Evolutionary conservation across 1,139 yeast species (phyloP).

Genomic region (Suhomyces maxii): DNA sequence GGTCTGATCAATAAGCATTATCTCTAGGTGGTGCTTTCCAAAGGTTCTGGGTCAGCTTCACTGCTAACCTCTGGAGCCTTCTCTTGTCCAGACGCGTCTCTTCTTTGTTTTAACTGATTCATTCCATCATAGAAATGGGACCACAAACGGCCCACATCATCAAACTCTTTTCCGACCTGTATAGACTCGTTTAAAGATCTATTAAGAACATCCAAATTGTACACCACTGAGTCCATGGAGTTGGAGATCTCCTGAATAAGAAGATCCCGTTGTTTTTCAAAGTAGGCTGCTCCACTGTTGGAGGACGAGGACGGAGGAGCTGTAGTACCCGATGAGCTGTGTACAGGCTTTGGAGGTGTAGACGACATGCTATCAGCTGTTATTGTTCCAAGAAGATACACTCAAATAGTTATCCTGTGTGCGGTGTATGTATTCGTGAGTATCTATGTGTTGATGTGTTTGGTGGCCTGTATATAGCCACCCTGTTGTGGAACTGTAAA

Average conservation of each 20-base stretch:
- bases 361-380: slow-evolving; percentile 17
- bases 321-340: slow-evolving; percentile 4
- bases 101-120: slow-evolving; percentile 24
- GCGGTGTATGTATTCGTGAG: too few species aligned
- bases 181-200: slow-evolving; percentile 42
- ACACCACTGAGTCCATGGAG: slow-evolving; percentile 42
- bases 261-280: slow-evolving; percentile 46
- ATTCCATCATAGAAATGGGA: slow-evolving; percentile 41
- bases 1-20: too few species aligned
- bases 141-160: slow-evolving; percentile 48
- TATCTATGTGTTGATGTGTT: too few species aligned
- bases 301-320: slow-evolving; percentile 1
- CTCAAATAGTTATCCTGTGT: too few species aligned
- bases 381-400: too few species aligned
- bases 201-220: slow-evolving; percentile 43
- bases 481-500: too few species aligned
- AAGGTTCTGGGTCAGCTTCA: slow-evolving; percentile 7
- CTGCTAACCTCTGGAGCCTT: slow-evolving; percentile 10
- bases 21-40: not conserved
- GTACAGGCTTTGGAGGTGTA: slow-evolving; percentile 12
- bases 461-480: too few species aligned
- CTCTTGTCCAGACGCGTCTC: slow-evolving; percentile 7
- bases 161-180: slow-evolving; percentile 49
- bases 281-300: slow-evolving; percentile 18
- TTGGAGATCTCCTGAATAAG: slow-evolving; percentile 44